phyloP scores from a whole-genome alignment of 1,139 yeast species.

The Protomyces macrosporus region DNA sequence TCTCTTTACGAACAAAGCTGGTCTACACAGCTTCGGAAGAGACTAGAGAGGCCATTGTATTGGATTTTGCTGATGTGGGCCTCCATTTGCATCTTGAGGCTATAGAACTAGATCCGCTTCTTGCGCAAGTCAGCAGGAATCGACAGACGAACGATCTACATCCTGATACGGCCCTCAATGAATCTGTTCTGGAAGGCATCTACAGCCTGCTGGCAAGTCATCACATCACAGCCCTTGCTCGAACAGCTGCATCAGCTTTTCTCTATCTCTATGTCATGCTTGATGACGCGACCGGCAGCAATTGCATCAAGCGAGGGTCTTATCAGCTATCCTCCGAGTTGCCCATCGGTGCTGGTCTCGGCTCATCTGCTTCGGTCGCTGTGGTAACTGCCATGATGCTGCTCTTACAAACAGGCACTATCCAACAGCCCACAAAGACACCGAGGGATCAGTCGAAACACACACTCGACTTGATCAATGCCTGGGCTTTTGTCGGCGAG shows the following conservation, averaged over 20 bases:
- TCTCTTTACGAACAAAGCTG: constrained; percentile 73
- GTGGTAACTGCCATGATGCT: constrained; percentile 80
- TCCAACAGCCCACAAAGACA: constrained; percentile 39
- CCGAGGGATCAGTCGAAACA: constrained; percentile 31
- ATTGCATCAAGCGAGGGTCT: constrained; percentile 45
- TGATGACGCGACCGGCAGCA: constrained; percentile 41
- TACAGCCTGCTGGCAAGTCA: constrained; percentile 43
- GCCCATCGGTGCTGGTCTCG: constrained; percentile 96
- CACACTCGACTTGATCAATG: constrained; percentile 61
- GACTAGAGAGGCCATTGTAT: constrained; percentile 44
- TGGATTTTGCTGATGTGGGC: constrained; percentile 79
- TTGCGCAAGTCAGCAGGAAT: neutral
- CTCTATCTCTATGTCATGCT: constrained; percentile 65
- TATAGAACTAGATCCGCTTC: neutral
- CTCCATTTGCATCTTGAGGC: constrained; percentile 44
- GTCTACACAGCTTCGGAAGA: constrained; percentile 47
- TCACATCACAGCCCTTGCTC: neutral
- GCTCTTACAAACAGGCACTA: constrained; percentile 56
- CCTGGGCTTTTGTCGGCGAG: constrained; percentile 91
- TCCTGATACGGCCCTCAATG: constrained; percentile 54
- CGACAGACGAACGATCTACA: constrained; percentile 37
- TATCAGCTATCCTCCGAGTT: constrained; percentile 73
- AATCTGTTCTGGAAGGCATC: constrained; percentile 52
- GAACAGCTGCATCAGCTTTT: constrained; percentile 81
- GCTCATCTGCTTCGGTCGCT: constrained; percentile 86